Evolutionary conservation across 805 yeast species (phyloP), one percentile per base, ranked within the genome.

Genomic region (Yamadazyma ubonensis): DNA sequence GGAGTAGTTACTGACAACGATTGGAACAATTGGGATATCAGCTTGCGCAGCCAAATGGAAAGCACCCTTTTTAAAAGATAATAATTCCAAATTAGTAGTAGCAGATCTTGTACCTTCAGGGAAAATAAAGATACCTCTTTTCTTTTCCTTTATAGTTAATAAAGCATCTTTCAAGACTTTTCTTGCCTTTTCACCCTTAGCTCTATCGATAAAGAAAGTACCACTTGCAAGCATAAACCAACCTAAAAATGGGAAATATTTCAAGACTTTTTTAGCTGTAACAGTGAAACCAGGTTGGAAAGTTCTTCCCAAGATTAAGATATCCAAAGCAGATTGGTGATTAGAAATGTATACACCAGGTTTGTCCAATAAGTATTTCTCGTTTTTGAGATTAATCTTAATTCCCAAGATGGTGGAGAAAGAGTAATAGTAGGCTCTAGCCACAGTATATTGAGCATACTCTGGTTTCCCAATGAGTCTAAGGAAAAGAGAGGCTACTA

Each of bases 31-130:
- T 14, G 98, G 98, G 26, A 91, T 81, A 29, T 79, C 79, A 5
- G 95, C 95, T 63, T 89, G 96, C 47, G 86, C 84, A 6, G 99
- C 99, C 56, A 93, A 75, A 63, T 93, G 97, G 80, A 93, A 93
- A 0, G 98, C 97, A 40, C 99, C 99, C 59, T 93, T 93, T 64
- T 93, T 93, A 68, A 93, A 88, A 1, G 96, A 95, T 36, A 88
- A 72, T 58, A 93, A 65, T 3, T 73, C 79, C 36, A 95, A 82
- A 25, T 72, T 73, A 17, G 76, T 63, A 8, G 84, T 65, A 48
- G 83, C 85, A 0, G 97, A 88, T 63, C 99, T 78, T 2, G 99
- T 93, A 19, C 99, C 99, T 64, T 93, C 99, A 18, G 98, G 96
- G 72, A 90, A 93, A 66, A 93, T 79, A 75, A 83, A 93, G 17